A percentile compares a stretch with the other conserved stretches of the same genome.
Evolutionary conservation across 345 rosid genomes (phyloP).

Genomic region (Kandelia obovata): DNA sequence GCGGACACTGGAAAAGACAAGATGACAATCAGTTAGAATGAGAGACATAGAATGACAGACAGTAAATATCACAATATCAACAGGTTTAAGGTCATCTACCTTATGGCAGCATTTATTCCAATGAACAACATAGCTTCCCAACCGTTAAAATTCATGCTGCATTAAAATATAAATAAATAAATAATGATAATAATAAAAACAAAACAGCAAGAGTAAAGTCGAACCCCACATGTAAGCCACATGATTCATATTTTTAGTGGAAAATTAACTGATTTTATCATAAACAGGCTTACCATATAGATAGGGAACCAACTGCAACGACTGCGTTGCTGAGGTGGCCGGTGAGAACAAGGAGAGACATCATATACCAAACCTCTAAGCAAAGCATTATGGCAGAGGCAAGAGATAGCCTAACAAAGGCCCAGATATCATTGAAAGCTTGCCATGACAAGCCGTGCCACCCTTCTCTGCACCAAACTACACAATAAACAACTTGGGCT

Average conservation of each 20-base stretch:
- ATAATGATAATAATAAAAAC: too few species aligned
- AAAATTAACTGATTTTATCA: background rate
- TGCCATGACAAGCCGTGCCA: slow-evolving; percentile 62
- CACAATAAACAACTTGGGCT: slow-evolving; percentile 49
- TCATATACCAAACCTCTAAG: slow-evolving; percentile 81
- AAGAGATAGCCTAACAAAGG: slow-evolving; percentile 65
- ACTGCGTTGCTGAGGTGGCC: slow-evolving; percentile 69
- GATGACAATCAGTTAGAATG: background rate
- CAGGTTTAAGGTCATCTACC: slow-evolving; percentile 28
- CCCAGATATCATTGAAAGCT: slow-evolving; percentile 70
- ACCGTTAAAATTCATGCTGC: slow-evolving; percentile 79
- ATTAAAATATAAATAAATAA: background rate
- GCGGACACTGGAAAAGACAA: slow-evolving; percentile 46
- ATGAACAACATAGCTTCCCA: slow-evolving; percentile 75
- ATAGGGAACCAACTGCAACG: slow-evolving; percentile 70
- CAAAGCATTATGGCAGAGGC: slow-evolving; percentile 88
- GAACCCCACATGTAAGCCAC: background rate
- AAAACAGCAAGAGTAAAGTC: background rate
- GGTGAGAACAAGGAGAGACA: slow-evolving; percentile 66
- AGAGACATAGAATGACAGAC: background rate
- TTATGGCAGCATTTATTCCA: slow-evolving; percentile 69
- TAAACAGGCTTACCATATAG: slow-evolving; percentile 56
- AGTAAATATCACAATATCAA: too few species aligned
- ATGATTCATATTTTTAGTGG: background rate
- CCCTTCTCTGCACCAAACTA: slow-evolving; percentile 57